These are phyloP conservation scores for Fusarium subtropicale DNA, from an alignment of 2,329 filamentous ascomycete genomes.

Conservation along the genomic window DNA sequence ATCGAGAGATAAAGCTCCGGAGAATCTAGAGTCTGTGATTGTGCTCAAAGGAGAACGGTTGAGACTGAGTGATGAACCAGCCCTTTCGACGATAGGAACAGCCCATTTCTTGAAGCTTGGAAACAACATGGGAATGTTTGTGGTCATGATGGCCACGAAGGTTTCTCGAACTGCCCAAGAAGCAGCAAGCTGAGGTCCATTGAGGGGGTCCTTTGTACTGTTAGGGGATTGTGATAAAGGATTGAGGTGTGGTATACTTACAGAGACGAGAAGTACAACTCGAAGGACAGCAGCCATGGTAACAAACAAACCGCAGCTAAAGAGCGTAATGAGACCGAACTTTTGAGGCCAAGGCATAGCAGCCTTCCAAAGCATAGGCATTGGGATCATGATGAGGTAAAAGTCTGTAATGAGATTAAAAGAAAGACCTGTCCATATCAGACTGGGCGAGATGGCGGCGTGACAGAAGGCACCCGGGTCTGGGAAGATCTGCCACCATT, in stretches of 20 bases:
- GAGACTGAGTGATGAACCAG: conserved; percentile 40
- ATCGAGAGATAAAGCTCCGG: conserved; percentile 35
- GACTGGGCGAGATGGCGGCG: conserved; percentile 61
- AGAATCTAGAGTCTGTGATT: conserved; percentile 30
- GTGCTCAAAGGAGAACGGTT: conserved; percentile 30
- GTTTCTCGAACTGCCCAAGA: conserved; percentile 59
- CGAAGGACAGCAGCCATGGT: conserved; percentile 55
- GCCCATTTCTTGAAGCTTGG: conserved; percentile 57
- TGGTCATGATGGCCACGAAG: conserved; percentile 58
- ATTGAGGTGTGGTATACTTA: conserved; percentile 20
- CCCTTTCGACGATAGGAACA: conserved; percentile 40
- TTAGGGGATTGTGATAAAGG: neutral
- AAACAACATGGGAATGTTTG: conserved; percentile 60
- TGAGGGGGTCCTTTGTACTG: conserved; percentile 52
- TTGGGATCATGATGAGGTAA: conserved; percentile 68
- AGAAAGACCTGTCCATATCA: conserved; percentile 63
- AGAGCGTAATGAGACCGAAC: conserved; percentile 53
- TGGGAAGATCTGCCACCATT: conserved; percentile 70
- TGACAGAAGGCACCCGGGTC: conserved; percentile 65
- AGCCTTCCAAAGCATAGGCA: conserved; percentile 62
- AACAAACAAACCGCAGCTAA: conserved; percentile 56
- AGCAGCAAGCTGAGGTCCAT: conserved; percentile 56
- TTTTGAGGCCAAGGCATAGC: conserved; percentile 54
- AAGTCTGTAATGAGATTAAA: conserved; percentile 68
- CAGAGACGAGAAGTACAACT: conserved; percentile 46